These are phyloP conservation scores for Phytophthora multivora DNA, from an alignment of 352 stramenopile species.

Conservation along the genomic window DNA sequence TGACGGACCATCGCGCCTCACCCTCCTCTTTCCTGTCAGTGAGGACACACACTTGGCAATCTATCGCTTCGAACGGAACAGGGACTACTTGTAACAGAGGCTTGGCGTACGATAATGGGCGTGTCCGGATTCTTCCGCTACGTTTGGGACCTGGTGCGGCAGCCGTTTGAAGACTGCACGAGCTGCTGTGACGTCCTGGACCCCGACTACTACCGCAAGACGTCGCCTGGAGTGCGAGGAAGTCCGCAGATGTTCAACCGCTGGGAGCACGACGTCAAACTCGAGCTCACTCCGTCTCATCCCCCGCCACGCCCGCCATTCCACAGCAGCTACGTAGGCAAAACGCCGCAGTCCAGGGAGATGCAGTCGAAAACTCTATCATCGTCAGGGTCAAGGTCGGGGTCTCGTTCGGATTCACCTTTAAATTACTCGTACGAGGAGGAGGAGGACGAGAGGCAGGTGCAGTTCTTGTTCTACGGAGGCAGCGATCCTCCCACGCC, in stretches of 20 bases:
- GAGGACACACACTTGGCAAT: background rate
- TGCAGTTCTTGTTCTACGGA: slow-evolving; percentile 67
- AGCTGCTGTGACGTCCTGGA: slow-evolving; percentile 42
- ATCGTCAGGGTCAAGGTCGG: slow-evolving; percentile 27
- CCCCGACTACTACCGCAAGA: slow-evolving; percentile 39
- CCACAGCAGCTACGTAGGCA: slow-evolving; percentile 1
- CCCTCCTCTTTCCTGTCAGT: background rate
- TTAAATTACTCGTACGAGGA: slow-evolving; percentile 44
- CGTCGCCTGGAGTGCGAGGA: slow-evolving; percentile 37
- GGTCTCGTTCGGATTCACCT: slow-evolving; percentile 10
- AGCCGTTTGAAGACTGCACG: slow-evolving; percentile 41
- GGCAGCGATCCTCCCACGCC: slow-evolving; percentile 45
- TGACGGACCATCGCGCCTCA: slow-evolving; percentile 5
- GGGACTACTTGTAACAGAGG: slow-evolving; percentile 7
- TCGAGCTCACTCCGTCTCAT: slow-evolving; percentile 28
- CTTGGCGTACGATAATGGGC: slow-evolving; percentile 18
- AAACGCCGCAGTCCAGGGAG: slow-evolving; percentile 21
- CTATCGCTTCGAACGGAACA: slow-evolving; percentile 8
- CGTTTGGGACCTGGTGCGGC: slow-evolving; percentile 38
- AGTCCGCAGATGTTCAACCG: slow-evolving; percentile 37
- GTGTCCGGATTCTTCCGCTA: slow-evolving; percentile 20
- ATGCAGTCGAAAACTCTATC: slow-evolving; percentile 16
- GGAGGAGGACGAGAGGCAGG: slow-evolving; percentile 38
- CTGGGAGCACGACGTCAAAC: slow-evolving; percentile 41
- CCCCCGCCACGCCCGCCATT: slow-evolving; percentile 18